Evolutionary conservation across 768 basidiomycete genomes (phyloP).

Genomic region (Chalciporus pseudorubinellus): DNA sequence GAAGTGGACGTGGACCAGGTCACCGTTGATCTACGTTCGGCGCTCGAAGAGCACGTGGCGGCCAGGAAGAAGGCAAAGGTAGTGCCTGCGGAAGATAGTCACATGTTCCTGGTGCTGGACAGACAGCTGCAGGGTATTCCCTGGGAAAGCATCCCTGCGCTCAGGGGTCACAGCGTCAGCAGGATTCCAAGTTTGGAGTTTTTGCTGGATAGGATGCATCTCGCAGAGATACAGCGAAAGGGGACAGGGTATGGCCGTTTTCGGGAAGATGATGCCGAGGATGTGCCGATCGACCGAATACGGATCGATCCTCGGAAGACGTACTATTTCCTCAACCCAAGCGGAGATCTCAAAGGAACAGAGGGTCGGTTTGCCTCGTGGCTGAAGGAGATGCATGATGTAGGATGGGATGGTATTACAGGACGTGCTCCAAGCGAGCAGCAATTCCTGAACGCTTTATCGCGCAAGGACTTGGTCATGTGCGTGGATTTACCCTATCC

Average conservation of each 20-base stretch:
- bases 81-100: constrained; percentile 48
- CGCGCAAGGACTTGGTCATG: constrained; percentile 83
- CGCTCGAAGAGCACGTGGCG: constrained; percentile 68
- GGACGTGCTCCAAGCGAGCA: constrained; percentile 80
- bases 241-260: constrained; percentile 8
- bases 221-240: constrained; percentile 47
- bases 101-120: constrained; percentile 87
- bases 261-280: constrained; percentile 12
- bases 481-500: constrained; percentile 41
- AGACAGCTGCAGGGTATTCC: constrained; percentile 86
- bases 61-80: constrained; percentile 32
- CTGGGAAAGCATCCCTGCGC: constrained; percentile 91
- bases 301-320: constrained; percentile 64
- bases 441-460: constrained; percentile 73
- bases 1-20: constrained; percentile 92
- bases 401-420: constrained; percentile 82
- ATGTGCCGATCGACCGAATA: constrained; percentile 42
- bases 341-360: constrained; percentile 83
- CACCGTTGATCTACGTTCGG: constrained; percentile 76
- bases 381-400: constrained; percentile 64
- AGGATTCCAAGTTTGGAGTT: constrained; percentile 92
- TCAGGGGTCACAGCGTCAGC: constrained; percentile 83
- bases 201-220: constrained; percentile 75
- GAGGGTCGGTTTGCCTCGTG: constrained; percentile 80
- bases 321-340: constrained; percentile 88